These are phyloP conservation scores for Schoenoplectus tabernaemontani DNA, from an alignment of 202 grass and related monocot genomes.

Conservation along the genomic window DNA sequence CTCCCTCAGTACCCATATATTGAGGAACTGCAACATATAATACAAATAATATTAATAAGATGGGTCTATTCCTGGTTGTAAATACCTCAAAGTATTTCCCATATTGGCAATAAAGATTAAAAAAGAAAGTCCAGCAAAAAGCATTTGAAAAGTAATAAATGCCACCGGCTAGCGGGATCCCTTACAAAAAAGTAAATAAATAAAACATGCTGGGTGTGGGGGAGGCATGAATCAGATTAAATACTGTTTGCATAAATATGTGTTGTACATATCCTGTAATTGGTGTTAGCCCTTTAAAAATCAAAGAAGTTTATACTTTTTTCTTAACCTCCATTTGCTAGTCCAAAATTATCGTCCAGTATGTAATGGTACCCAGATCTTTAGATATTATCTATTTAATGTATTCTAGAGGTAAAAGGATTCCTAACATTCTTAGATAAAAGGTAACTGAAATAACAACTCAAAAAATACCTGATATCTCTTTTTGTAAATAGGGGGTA, in stretches of 20 bases:
- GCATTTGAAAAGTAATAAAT: too few relatives aligned
- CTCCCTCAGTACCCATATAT: conserved; percentile 92
- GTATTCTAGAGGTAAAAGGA: not conserved
- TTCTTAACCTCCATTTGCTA: not conserved
- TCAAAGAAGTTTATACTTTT: conserved; percentile 9
- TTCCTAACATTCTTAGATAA: not conserved
- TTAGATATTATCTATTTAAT: not conserved
- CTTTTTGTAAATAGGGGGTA: conserved; percentile 96
- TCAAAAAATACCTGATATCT: conserved; percentile 76
- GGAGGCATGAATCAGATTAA: not conserved
- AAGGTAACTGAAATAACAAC: conserved; percentile 1
- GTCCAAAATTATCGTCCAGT: not conserved
- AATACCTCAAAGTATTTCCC: conserved; percentile 7
- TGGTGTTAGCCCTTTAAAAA: not conserved
- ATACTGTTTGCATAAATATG: not conserved
- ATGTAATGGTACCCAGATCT: not conserved
- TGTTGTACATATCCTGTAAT: conserved; percentile 1
- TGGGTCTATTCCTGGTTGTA: conserved; percentile 12
- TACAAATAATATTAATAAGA: conserved; percentile 17
- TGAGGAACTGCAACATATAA: conserved; percentile 60
- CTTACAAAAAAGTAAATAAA: too few relatives aligned
- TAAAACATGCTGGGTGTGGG: not conserved
- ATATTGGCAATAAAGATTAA: not conserved
- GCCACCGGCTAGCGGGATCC: too few relatives aligned
- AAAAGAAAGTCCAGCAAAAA: too few relatives aligned